A percentile compares a stretch with the other conserved stretches of the same genome.
Conservation (phyloP, 768 basidiomycete species). For the Exsudoporus frostii region DNA sequence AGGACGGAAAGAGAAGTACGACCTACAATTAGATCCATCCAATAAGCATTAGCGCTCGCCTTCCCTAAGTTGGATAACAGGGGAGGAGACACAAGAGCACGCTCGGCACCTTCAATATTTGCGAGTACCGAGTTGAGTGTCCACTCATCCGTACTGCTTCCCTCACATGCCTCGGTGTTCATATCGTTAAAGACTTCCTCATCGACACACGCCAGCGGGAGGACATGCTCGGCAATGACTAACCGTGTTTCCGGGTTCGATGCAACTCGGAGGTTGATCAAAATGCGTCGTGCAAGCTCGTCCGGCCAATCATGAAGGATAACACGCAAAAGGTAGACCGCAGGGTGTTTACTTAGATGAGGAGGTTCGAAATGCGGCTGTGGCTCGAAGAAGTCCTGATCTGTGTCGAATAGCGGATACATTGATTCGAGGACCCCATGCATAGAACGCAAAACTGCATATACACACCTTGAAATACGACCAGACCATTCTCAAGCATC, state of each 20-base stretch:
- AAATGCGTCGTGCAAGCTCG: constrained; percentile 43
- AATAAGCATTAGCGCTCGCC: constrained; percentile 63
- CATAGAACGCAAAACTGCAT: background rate
- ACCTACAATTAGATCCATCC: constrained; percentile 64
- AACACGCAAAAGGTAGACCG: constrained; percentile 68
- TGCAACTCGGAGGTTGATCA: constrained; percentile 42
- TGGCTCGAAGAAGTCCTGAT: constrained; percentile 73
- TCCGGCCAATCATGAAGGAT: constrained; percentile 83
- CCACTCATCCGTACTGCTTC: constrained; percentile 21
- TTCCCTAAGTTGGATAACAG: constrained; percentile 73
- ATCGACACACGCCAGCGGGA: constrained; percentile 69
- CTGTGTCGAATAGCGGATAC: constrained; percentile 26
- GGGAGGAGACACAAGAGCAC: constrained; percentile 53
- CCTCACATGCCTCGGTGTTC: constrained; percentile 4
- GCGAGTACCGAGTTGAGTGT: constrained; percentile 31
- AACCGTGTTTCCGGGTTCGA: constrained; percentile 47
- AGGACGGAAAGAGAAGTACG: background rate
- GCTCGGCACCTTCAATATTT: constrained; percentile 50
- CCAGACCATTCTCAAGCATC: constrained; percentile 51
- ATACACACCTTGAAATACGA: constrained; percentile 46
- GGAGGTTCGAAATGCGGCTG: constrained; percentile 41
- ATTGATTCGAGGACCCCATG: background rate
- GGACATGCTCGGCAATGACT: constrained; percentile 68
- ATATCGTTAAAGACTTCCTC: constrained; percentile 19
- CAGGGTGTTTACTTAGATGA: constrained; percentile 38